Evolutionary conservation across 768 basidiomycete species (phyloP).

Genomic region (Sarcodon aspratus): DNA sequence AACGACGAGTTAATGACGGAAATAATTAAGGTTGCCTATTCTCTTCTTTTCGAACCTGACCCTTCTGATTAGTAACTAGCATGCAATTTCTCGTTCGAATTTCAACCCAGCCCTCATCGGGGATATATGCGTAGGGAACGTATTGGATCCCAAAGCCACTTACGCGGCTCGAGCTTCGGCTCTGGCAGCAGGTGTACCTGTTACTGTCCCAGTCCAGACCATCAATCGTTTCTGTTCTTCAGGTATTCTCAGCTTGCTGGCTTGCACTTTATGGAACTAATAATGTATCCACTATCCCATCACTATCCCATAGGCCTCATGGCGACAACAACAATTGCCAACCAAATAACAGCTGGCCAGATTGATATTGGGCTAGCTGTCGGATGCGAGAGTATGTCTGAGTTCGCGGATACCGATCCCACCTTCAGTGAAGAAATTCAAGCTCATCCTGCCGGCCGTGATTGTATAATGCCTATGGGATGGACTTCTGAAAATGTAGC

Average conservation of each 20-base stretch:
- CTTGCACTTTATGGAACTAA: too few relatives aligned
- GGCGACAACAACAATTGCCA: slow-evolving; percentile 68
- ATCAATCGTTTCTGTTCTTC: slow-evolving; percentile 79
- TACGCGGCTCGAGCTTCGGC: slow-evolving; percentile 69
- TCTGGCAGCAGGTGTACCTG: slow-evolving; percentile 73
- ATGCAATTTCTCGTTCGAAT: slow-evolving; percentile 43
- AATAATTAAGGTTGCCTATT: slow-evolving; percentile 53
- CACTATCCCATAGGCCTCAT: slow-evolving; percentile 36
- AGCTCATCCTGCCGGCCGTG: slow-evolving; percentile 40
- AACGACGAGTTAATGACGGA: slow-evolving; percentile 71
- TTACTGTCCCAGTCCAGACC: slow-evolving; percentile 60
- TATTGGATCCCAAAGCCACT: slow-evolving; percentile 48
- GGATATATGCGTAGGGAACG: slow-evolving; percentile 75
- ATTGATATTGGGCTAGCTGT: slow-evolving; percentile 72
- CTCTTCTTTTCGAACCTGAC: not conserved
- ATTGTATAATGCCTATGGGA: slow-evolving; percentile 69
- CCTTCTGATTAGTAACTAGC: slow-evolving; percentile 20
- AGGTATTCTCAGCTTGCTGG: slow-evolving; percentile 12
- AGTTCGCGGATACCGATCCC: slow-evolving; percentile 57
- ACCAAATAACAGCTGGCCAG: slow-evolving; percentile 67
- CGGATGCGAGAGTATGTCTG: slow-evolving; percentile 83
- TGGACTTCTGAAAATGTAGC: slow-evolving; percentile 89
- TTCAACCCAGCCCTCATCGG: slow-evolving; percentile 57
- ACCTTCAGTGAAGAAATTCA: slow-evolving; percentile 51
- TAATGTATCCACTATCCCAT: too few relatives aligned